A percentile compares a stretch with the other conserved stretches of the same genome.
Conservation (phyloP, 805 yeast genomes). For the Pichia paraexigua region DNA sequence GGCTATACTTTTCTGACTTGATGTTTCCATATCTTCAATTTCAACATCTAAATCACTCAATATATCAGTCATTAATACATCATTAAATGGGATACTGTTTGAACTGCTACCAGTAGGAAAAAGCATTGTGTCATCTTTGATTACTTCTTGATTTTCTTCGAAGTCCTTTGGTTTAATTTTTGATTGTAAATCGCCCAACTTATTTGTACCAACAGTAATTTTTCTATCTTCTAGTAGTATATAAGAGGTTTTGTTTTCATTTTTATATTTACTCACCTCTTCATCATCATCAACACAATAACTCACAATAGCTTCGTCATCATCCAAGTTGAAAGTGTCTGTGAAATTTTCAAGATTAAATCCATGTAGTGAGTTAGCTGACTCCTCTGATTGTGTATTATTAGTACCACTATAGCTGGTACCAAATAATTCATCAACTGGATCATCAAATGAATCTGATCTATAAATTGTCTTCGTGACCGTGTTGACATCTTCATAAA, state of each 20-base stretch:
- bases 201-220: neutral
- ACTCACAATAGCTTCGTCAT: neutral
- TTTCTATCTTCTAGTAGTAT: neutral
- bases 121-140: neutral
- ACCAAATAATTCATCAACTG: neutral
- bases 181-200: neutral
- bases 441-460: conserved; percentile 8
- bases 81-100: conserved; percentile 2
- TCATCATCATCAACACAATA: neutral
- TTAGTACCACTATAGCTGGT: neutral
- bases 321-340: conserved; percentile 2
- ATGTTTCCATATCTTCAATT: neutral
- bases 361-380: neutral
- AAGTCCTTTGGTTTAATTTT: neutral
- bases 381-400: neutral
- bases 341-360: conserved; percentile 5
- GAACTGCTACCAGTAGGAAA: neutral
- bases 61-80: conserved; percentile 2
- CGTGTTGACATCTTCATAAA: conserved; percentile 7
- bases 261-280: neutral
- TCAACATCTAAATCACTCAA: neutral
- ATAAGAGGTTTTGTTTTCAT: neutral
- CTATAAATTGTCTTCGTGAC: conserved; percentile 11
- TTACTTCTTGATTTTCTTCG: neutral
- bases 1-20: neutral